A percentile compares a stretch with the other conserved stretches of the same genome.
Conservation (phyloP, 768 basidiomycete species). For the Kwoniella botswanensis region DNA sequence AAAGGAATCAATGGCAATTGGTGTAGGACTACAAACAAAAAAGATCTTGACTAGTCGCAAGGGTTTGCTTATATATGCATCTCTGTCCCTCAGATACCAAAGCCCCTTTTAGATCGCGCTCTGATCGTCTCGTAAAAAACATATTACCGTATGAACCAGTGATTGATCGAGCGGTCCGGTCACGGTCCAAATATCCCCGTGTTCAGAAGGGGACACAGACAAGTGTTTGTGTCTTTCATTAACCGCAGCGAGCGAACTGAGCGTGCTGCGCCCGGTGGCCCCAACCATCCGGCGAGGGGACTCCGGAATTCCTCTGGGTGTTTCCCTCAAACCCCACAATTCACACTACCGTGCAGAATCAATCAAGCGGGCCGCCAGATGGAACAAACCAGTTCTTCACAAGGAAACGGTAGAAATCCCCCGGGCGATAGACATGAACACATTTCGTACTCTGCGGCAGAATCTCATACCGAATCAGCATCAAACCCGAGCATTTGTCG, state of each 20-base stretch:
- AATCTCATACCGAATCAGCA: background rate
- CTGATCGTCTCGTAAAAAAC: background rate
- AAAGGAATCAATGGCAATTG: background rate
- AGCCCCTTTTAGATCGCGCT: background rate
- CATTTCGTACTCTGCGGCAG: background rate
- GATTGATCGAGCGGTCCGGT: slow-evolving; percentile 10
- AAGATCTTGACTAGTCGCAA: background rate
- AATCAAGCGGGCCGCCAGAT: background rate
- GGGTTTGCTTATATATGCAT: background rate
- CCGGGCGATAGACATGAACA: no score
- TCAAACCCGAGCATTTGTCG: background rate
- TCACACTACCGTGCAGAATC: background rate
- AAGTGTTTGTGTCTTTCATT: background rate
- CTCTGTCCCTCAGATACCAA: background rate
- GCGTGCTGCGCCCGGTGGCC: background rate
- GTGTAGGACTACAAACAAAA: background rate
- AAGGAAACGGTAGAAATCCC: no score
- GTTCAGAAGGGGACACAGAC: background rate
- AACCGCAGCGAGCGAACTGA: background rate
- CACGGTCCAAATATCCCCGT: background rate
- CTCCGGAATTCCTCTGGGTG: slow-evolving; percentile 1
- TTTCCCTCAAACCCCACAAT: background rate
- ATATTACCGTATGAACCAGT: background rate
- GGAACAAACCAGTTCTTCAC: background rate
- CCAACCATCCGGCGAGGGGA: slow-evolving; percentile 6